Evolutionary conservation across 2,329 filamentous ascomycete genomes (phyloP).

Genomic region (Emericellopsis atlantica): DNA sequence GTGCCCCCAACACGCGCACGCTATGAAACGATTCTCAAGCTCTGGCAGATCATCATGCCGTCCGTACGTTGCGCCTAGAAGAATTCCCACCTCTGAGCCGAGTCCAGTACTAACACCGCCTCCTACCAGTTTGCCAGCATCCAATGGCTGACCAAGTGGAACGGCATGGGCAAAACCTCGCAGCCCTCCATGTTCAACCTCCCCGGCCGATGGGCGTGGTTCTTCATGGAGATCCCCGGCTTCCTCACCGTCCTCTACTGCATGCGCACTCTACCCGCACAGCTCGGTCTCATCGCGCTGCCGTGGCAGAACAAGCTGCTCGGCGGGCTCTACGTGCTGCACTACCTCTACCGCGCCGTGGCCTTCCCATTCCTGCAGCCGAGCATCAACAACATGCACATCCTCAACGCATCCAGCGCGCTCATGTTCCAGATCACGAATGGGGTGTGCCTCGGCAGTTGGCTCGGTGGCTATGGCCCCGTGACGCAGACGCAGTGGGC

Average conservation of each 20-base stretch:
- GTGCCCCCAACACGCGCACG: slow-evolving; percentile 45
- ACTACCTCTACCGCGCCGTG: slow-evolving; percentile 85
- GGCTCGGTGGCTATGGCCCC: slow-evolving; percentile 71
- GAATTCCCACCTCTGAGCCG: not conserved
- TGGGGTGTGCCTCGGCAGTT: slow-evolving; percentile 63
- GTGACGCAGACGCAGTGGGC: slow-evolving; percentile 41
- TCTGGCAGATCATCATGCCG: slow-evolving; percentile 41
- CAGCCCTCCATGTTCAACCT: slow-evolving; percentile 63
- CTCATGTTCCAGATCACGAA: slow-evolving; percentile 70
- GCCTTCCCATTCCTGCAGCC: slow-evolving; percentile 74
- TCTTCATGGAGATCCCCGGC: slow-evolving; percentile 74
- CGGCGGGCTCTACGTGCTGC: slow-evolving; percentile 60
- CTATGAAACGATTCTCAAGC: slow-evolving; percentile 37
- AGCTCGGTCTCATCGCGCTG: slow-evolving; percentile 43
- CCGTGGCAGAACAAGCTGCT: slow-evolving; percentile 72
- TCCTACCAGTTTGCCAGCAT: slow-evolving; percentile 36
- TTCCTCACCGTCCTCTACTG: slow-evolving; percentile 69
- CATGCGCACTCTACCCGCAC: slow-evolving; percentile 53
- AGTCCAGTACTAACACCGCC: slow-evolving; percentile 4
- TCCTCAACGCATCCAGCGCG: slow-evolving; percentile 51
- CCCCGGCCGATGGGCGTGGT: slow-evolving; percentile 81
- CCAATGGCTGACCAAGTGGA: slow-evolving; percentile 71
- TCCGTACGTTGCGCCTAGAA: slow-evolving; percentile 23
- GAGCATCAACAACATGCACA: slow-evolving; percentile 83
- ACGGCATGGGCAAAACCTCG: slow-evolving; percentile 90